These are phyloP conservation scores for Chaetomiaceae sp. DNA, from an alignment of 2,329 filamentous ascomycete species.

Conservation along the genomic window DNA sequence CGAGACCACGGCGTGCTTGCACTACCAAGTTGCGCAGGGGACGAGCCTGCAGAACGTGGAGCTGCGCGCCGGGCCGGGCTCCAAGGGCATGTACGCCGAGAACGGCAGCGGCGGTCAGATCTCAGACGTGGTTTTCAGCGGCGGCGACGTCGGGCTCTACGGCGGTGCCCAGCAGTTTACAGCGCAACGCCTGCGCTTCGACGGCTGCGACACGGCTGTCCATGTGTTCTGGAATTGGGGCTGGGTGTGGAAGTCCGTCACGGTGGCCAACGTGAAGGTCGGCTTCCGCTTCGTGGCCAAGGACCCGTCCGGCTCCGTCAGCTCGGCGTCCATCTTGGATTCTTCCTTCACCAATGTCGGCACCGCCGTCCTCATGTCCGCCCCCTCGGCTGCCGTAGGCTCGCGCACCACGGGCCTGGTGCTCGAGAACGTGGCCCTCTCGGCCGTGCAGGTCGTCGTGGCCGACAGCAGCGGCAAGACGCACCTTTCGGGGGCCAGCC, in stretches of 20 bases:
- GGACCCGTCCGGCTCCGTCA: not conserved
- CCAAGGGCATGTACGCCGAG: not conserved
- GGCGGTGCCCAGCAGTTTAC: constrained; percentile 17
- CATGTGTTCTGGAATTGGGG: not conserved
- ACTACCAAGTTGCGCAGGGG: constrained; percentile 3
- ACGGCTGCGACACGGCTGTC: not conserved
- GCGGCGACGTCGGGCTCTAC: not conserved
- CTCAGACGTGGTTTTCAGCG: not conserved
- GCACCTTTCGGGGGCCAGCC: not conserved
- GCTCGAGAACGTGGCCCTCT: constrained; percentile 51
- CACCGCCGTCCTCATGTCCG: constrained; percentile 12
- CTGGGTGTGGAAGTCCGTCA: constrained; percentile 7
- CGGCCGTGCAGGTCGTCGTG: constrained; percentile 28
- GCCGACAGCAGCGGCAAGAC: constrained; percentile 16
- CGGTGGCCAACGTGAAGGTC: not conserved
- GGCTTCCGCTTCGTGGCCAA: constrained; percentile 1
- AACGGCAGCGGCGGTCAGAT: constrained; percentile 4
- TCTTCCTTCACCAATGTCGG: constrained; percentile 19
- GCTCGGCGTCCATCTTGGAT: constrained; percentile 19
- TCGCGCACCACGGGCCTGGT: constrained; percentile 34
- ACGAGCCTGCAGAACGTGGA: constrained; percentile 1
- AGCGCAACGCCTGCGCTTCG: not conserved
- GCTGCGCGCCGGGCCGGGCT: not conserved
- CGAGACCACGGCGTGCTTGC: not conserved
- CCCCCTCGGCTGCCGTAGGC: not conserved